phyloP scores from a whole-genome alignment of 805 yeast species.

The Metschnikowia koreensis region DNA sequence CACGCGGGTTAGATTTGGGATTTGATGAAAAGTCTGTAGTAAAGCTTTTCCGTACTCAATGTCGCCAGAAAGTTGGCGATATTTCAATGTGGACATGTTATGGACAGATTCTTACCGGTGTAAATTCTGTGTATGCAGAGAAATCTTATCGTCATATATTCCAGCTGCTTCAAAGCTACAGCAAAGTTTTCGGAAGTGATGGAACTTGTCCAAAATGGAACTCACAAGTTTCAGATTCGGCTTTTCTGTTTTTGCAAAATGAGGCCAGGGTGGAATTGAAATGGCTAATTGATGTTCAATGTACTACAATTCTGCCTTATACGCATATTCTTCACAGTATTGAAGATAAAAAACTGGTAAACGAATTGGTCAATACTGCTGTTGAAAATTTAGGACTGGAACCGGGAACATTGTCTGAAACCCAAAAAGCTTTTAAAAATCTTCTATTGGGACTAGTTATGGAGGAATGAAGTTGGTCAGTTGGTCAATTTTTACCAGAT shows the following conservation, averaged over 20 bases:
- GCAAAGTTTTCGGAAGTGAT: background rate
- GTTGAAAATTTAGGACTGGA: background rate
- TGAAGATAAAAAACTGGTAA: background rate
- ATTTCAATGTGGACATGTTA: conserved; percentile 21
- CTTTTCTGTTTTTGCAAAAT: background rate
- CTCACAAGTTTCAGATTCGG: background rate
- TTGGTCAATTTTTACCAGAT: too few relatives aligned
- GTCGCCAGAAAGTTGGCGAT: conserved; percentile 17
- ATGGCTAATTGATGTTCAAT: conserved; percentile 18
- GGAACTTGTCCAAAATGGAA: background rate
- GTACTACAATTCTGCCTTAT: conserved; percentile 14
- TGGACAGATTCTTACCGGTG: conserved; percentile 4
- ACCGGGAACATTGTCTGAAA: background rate
- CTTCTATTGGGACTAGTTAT: background rate
- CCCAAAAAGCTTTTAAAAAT: background rate
- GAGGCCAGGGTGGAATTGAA: conserved; percentile 6
- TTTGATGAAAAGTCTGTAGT: conserved; percentile 10
- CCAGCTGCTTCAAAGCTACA: background rate
- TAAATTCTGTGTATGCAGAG: background rate
- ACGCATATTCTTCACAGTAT: conserved; percentile 4
- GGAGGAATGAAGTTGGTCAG: too few relatives aligned
- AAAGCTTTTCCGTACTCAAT: conserved; percentile 3
- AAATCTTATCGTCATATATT: background rate
- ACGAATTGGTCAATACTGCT: background rate
- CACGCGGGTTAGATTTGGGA: conserved; percentile 7